Evolutionary conservation across 1,139 yeast species (phyloP).

Genomic region (Candida glucosophila): DNA sequence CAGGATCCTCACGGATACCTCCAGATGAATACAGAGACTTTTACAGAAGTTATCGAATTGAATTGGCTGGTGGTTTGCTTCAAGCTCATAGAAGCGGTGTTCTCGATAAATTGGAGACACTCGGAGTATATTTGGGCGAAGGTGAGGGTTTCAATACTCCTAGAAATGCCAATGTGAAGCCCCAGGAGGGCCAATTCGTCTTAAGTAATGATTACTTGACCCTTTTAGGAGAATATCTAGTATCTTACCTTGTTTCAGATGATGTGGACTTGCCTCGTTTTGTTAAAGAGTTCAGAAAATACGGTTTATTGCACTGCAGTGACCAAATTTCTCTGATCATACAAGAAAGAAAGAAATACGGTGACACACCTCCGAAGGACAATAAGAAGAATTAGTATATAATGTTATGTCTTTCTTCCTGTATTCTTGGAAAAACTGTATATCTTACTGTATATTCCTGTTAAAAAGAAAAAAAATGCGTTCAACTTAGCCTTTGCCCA

Average conservation of each 20-base stretch:
- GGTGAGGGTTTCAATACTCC: conserved; percentile 86
- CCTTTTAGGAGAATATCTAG: conserved; percentile 39
- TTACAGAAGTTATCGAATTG: conserved; percentile 58
- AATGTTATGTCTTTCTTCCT: too few species aligned
- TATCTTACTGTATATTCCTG: too few species aligned
- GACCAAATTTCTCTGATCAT: conserved; percentile 34
- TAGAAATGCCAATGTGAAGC: conserved; percentile 19
- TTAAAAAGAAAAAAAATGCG: too few species aligned
- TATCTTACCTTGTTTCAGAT: conserved; percentile 25
- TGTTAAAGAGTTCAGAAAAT: conserved; percentile 51
- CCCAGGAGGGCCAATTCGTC: conserved; percentile 35
- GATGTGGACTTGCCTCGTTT: conserved; percentile 25
- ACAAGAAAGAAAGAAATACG: conserved; percentile 23
- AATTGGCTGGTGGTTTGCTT: conserved; percentile 69
- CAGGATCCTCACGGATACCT: conserved; percentile 73
- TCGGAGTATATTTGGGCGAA: conserved; percentile 53
- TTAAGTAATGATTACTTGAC: conserved; percentile 47
- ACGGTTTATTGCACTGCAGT: conserved; percentile 47
- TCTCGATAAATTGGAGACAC: conserved; percentile 47
- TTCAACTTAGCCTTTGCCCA: too few species aligned
- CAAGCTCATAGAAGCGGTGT: conserved; percentile 71
- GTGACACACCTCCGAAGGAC: too few species aligned
- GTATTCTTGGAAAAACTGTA: too few species aligned
- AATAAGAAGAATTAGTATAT: too few species aligned
- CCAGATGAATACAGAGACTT: conserved; percentile 64